phyloP scores from a whole-genome alignment of 2,329 filamentous ascomycete species.

The Xylariaceae sp. region DNA sequence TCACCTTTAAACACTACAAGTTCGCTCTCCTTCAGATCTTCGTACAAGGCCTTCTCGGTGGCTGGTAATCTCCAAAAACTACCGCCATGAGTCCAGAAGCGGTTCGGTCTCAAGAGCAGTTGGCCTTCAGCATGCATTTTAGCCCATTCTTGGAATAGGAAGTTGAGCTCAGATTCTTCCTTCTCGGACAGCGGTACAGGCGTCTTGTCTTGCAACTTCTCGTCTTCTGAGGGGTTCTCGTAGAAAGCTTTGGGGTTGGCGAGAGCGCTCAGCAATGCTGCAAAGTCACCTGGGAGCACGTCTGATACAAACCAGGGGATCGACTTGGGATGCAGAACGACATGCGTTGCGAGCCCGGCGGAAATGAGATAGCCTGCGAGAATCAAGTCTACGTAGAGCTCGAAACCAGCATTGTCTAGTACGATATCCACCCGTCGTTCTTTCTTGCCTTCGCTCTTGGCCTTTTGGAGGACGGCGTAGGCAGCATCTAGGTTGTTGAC shows the following conservation, averaged over 20 bases:
- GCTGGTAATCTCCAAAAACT: conserved; percentile 84
- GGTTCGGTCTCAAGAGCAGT: conserved; percentile 75
- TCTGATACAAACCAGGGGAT: conserved; percentile 99
- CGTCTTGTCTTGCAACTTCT: conserved; percentile 51
- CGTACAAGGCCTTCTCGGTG: conserved; percentile 61
- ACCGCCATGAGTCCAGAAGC: conserved; percentile 85
- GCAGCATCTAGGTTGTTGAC: conserved; percentile 76
- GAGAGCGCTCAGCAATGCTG: conserved; percentile 75
- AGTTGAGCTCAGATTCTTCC: conserved; percentile 64
- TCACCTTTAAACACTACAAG: conserved; percentile 97
- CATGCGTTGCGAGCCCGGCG: conserved; percentile 75
- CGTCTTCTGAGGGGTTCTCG: conserved; percentile 67
- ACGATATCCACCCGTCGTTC: conserved; percentile 87
- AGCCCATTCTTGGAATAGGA: conserved; percentile 81
- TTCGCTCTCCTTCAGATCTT: conserved; percentile 78
- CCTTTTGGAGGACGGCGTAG: conserved; percentile 64
- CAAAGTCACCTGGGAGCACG: conserved; percentile 82
- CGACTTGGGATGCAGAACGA: conserved; percentile 88
- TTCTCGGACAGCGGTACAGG: conserved; percentile 61
- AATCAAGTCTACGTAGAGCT: conserved; percentile 92
- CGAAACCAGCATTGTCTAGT: conserved; percentile 95
- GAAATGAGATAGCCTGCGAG: conserved; percentile 86
- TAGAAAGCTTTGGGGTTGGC: conserved; percentile 76
- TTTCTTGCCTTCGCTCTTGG: conserved; percentile 57
- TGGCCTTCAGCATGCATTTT: conserved; percentile 77